Evolutionary conservation across 345 rosid species (phyloP).

Genomic region (Excoecaria cochinchinensis): DNA sequence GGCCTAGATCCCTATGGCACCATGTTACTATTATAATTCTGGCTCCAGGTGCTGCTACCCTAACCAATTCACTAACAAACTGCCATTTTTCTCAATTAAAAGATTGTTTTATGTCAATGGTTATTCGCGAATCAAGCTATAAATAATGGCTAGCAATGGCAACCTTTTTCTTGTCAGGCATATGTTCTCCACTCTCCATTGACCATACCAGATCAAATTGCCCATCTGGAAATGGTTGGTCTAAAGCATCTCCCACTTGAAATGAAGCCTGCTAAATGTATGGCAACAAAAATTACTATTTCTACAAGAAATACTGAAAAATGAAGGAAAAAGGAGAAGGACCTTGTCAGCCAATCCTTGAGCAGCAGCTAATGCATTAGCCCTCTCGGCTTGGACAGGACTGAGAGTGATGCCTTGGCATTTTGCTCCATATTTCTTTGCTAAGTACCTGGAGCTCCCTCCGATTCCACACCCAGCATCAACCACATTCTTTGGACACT

Average conservation of each 20-base stretch:
- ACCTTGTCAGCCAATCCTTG: constrained; percentile 64
- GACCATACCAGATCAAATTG: constrained; percentile 88
- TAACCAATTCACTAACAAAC: constrained; percentile 74
- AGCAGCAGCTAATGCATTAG: constrained; percentile 65
- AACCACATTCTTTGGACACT: constrained; percentile 58
- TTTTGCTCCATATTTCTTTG: constrained; percentile 65
- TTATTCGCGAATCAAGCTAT: not conserved
- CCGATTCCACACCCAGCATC: constrained; percentile 98
- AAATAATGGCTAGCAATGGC: not conserved
- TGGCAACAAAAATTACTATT: not conserved
- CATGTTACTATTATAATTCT: constrained; percentile 81
- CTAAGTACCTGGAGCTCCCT: constrained; percentile 87
- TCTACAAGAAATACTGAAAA: not conserved
- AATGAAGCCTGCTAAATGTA: constrained; percentile 49
- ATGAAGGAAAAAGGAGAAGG: not conserved
- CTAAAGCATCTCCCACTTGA: constrained; percentile 88
- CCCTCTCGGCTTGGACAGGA: constrained; percentile 79
- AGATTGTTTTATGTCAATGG: no score
- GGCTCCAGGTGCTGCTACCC: constrained; percentile 88
- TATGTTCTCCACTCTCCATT: constrained; percentile 98
- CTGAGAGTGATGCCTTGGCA: constrained; percentile 78
- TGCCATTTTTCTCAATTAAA: constrained; percentile 25
- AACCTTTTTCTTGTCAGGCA: constrained; percentile 84
- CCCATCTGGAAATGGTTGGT: constrained; percentile 83
- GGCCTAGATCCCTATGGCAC: constrained; percentile 81